Evolutionary conservation across 2,329 filamentous ascomycete species (phyloP), one percentile per base, ranked within the genome.

Genomic region (Rhynchosporium secalis): DNA sequence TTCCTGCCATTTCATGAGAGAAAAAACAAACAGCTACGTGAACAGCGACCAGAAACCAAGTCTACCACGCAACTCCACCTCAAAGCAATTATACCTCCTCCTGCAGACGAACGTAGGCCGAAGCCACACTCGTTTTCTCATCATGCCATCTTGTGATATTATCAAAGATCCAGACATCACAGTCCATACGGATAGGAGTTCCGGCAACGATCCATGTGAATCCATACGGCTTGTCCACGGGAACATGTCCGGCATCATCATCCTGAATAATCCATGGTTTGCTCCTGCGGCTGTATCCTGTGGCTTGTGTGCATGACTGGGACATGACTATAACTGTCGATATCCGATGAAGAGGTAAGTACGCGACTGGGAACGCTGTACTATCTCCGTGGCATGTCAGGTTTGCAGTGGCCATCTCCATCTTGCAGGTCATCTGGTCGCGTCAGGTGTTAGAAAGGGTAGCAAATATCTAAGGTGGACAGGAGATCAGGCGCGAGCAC

Each of bases 291-390:
- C 45, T 55, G 61, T 68, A 66, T 68, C 62, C 68, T 54, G 62
- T 63, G 47, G 47, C 31, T 62, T 56, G 33, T 65, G 51, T 69
- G 69, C 68, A 70, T 71, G 69, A 66, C 69, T 70, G 69, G 68
- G 65, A 49, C 68, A 71, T 69, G 69, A 65, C 68, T 69, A 62
- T 46, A 58, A 61, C 67, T 68, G 66, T 69, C 67, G 63, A 68
- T 68, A 49, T 68, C 63, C 62, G 64, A 36, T 58, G 47, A 33
- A 36, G 33, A 36, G 56, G 56, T 20, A 59, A 46, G 57, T 59
- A 59, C 57, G 57, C 57, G 57, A 66, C 66, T 68, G 66, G 64
- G 62, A 66, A 68, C 68, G 68, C 66, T 61, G 55, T 65, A 62
- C 56, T 59, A 40, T 54, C 36, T 60, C 49, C 59, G 54, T 60